Percentiles rank a stretch among this genome's conserved stretches.
Evolutionary conservation across 257 asterid species (phyloP).

Genomic region (Cruciata laevipes): DNA sequence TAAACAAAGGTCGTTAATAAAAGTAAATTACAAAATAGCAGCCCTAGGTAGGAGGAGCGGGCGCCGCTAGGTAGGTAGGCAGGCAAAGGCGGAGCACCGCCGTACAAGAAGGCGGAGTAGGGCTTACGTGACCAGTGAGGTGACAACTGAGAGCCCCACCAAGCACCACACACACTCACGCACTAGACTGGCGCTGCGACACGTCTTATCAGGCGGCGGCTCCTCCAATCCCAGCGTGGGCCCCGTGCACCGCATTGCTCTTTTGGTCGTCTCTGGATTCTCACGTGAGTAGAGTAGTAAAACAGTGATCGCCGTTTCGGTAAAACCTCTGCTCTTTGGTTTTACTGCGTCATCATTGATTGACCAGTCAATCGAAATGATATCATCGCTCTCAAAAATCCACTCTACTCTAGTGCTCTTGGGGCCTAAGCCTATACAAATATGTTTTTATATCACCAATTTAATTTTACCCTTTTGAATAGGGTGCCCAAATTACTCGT

Average conservation of each 20-base stretch:
- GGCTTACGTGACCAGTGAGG: conserved; percentile 40
- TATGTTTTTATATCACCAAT: neutral
- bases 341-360: neutral
- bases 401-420: neutral
- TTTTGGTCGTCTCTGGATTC: conserved; percentile 9
- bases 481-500: no score
- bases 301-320: neutral
- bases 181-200: conserved; percentile 21
- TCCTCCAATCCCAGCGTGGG: conserved; percentile 17
- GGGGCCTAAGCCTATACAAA: neutral
- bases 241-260: conserved; percentile 1
- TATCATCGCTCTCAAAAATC: neutral
- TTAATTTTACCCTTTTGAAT: no score
- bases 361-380: neutral
- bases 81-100: conserved; percentile 23
- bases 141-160: conserved; percentile 10
- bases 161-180: conserved; percentile 7
- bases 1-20: no score
- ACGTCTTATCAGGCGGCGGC: conserved; percentile 72
- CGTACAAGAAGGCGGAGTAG: conserved; percentile 41
- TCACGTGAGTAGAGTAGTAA: conserved; percentile 2
- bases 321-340: neutral
- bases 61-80: conserved; percentile 1
- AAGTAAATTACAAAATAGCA: no score
- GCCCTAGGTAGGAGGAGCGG: conserved; percentile 44